These are phyloP conservation scores for Solanum hybrid DNA, from an alignment of 305 asterid genomes.

Conservation along the genomic window DNA sequence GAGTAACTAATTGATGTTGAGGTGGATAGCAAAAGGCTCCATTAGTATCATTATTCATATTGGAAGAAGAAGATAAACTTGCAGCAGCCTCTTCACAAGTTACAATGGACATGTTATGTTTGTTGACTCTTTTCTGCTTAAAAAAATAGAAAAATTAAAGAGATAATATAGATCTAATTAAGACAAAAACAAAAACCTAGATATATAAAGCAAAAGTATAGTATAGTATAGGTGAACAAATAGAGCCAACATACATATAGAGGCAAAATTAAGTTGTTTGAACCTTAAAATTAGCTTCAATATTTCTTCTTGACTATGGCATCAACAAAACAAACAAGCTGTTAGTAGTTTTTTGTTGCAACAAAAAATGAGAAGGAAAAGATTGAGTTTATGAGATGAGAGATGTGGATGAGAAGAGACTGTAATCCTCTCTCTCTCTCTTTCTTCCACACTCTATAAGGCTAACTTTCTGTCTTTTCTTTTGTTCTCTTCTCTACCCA, in stretches of 20 bases:
- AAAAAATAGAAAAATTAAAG: neutral
- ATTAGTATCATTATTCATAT: neutral
- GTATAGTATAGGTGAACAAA: neutral
- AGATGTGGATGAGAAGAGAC: neutral
- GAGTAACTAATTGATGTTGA: neutral
- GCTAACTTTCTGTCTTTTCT: neutral
- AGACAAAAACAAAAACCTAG: neutral
- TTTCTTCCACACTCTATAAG: neutral
- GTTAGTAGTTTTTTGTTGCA: neutral
- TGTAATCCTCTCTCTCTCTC: neutral
- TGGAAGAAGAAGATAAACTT: slow-evolving; percentile 11
- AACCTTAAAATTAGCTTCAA: neutral
- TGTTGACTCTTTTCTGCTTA: neutral
- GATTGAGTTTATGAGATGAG: neutral
- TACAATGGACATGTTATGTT: slow-evolving; percentile 19
- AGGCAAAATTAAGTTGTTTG: neutral
- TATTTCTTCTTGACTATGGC: slow-evolving; percentile 5
- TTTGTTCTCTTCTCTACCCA: neutral
- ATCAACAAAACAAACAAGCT: slow-evolving; percentile 9
- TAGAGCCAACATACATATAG: neutral
- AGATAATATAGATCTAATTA: neutral
- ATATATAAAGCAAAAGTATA: neutral
- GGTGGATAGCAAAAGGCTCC: neutral
- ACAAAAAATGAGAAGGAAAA: neutral
- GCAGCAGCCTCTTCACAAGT: slow-evolving; percentile 21